phyloP scores from a whole-genome alignment of 2,329 filamentous ascomycete species.

The Penicillium brevicompactum region DNA sequence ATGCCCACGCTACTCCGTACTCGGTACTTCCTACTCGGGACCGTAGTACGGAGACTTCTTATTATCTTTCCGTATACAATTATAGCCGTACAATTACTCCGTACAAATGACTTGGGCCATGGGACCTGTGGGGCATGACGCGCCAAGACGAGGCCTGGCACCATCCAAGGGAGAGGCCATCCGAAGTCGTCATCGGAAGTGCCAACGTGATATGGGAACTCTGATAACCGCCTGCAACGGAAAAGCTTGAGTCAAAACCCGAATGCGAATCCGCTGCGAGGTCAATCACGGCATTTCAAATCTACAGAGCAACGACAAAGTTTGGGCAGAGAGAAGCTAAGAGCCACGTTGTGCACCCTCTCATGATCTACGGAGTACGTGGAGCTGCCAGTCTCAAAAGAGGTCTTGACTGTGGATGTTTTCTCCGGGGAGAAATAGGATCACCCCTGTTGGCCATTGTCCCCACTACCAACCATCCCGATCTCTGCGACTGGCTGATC shows the following conservation, averaged over 20 bases:
- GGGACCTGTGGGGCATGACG: slow-evolving; percentile 3
- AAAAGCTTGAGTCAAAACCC: slow-evolving; percentile 14
- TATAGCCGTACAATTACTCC: not conserved
- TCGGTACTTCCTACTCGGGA: not conserved
- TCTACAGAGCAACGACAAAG: not conserved
- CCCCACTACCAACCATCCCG: not conserved
- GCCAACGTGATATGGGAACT: slow-evolving; percentile 12
- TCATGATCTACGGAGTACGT: slow-evolving; percentile 1
- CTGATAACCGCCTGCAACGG: slow-evolving; percentile 22
- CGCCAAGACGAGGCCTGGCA: not conserved
- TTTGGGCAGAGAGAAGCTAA: slow-evolving; percentile 1
- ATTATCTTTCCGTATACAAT: not conserved
- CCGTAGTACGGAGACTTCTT: not conserved
- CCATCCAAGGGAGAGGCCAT: not conserved
- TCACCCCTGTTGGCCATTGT: slow-evolving; percentile 1
- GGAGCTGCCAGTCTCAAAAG: not conserved
- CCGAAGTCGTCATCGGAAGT: not conserved
- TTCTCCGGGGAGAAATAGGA: slow-evolving; percentile 4
- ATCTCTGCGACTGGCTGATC: slow-evolving; percentile 10
- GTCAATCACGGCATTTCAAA: slow-evolving; percentile 1
- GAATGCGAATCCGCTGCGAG: not conserved
- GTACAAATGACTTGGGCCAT: not conserved
- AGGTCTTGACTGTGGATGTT: not conserved
- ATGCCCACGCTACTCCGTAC: not conserved
- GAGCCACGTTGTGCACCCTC: slow-evolving; percentile 17